Percentiles rank a stretch among this genome's conserved stretches.
These are phyloP conservation scores for Solanum clarkiae DNA, from an alignment of 257 asterid genomes.

Conservation along the genomic window DNA sequence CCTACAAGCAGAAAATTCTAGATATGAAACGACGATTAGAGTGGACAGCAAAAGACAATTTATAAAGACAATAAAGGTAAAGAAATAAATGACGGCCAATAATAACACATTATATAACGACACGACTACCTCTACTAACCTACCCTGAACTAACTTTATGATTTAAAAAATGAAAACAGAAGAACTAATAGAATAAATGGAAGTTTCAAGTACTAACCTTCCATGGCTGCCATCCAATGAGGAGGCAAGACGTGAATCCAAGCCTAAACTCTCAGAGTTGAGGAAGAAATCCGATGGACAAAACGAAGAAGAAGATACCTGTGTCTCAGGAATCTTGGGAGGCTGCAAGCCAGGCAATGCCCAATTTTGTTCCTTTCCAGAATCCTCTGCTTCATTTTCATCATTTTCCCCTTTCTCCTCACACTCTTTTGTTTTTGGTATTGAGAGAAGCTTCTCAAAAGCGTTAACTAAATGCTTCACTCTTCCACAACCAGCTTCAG, in stretches of 20 bases:
- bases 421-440: constrained; percentile 23
- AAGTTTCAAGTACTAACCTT: constrained; percentile 26
- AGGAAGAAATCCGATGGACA: constrained; percentile 55
- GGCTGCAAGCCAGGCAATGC: constrained; percentile 48
- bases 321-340: constrained; percentile 20
- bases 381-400: constrained; percentile 27
- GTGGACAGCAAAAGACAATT: no score
- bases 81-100: no score
- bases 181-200: background rate
- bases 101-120: no score
- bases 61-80: no score
- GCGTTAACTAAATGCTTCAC: constrained; percentile 78
- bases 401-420: constrained; percentile 16
- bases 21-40: no score
- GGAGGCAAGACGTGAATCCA: constrained; percentile 30
- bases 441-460: constrained; percentile 49
- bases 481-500: constrained; percentile 58
- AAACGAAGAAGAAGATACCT: constrained; percentile 43
- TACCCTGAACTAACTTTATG: no score
- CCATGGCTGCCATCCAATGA: constrained; percentile 51
- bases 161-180: background rate
- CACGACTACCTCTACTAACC: no score
- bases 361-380: constrained; percentile 28
- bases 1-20: no score
- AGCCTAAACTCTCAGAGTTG: constrained; percentile 62